These are phyloP conservation scores for Candida insectalens DNA, from an alignment of 805 yeast genomes.

Conservation along the genomic window DNA sequence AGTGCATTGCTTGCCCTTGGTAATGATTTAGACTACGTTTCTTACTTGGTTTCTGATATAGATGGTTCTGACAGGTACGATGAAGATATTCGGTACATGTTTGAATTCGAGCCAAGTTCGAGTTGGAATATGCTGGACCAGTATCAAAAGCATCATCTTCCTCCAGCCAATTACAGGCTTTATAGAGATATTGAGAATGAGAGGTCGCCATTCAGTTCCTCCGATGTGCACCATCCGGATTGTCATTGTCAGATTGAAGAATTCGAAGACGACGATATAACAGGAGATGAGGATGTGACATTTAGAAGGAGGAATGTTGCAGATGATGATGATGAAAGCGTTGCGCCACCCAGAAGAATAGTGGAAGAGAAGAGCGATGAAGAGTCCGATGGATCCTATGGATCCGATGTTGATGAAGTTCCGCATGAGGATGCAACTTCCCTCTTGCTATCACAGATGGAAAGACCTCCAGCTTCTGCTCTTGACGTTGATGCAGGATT, in stretches of 20 bases:
- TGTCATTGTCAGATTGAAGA: too few species aligned
- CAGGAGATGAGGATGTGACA: too few species aligned
- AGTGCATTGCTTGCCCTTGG: conserved; percentile 46
- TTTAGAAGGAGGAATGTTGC: too few species aligned
- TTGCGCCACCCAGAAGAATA: conserved; percentile 12
- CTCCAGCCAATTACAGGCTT: conserved; percentile 10
- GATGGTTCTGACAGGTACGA: conserved; percentile 58
- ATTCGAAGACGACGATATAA: too few species aligned
- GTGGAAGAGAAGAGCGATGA: conserved; percentile 3
- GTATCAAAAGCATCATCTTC: conserved; percentile 6
- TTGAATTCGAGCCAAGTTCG: conserved; percentile 21
- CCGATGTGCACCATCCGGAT: conserved; percentile 25
- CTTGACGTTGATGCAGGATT: too few species aligned
- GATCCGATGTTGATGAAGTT: neutral
- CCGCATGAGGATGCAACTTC: neutral
- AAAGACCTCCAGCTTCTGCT: neutral
- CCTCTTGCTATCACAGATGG: neutral
- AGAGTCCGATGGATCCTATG: neutral
- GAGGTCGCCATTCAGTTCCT: too few species aligned
- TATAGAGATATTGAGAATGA: conserved; percentile 12
- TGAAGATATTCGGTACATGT: conserved; percentile 40
- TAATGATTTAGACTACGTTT: conserved; percentile 35
- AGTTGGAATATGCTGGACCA: conserved; percentile 6
- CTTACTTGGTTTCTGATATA: conserved; percentile 43
- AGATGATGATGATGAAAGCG: conserved; percentile 11